These are phyloP conservation scores for Colletotrichum godetiae DNA, from an alignment of 2,329 filamentous ascomycete species.

Conservation along the genomic window DNA sequence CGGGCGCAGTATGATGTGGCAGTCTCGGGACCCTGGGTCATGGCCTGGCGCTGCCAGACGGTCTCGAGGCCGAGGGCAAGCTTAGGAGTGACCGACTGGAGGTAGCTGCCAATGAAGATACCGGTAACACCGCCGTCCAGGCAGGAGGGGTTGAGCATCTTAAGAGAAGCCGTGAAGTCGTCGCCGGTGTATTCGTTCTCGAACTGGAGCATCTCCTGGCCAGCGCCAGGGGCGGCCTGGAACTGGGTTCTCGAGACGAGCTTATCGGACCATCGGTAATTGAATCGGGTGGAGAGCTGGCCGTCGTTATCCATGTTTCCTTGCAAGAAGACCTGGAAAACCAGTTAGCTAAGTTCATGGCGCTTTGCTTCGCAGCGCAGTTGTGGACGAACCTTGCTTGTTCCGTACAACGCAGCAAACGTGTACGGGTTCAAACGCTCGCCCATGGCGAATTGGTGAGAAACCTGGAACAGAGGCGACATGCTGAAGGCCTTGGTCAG, in stretches of 20 bases:
- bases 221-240: conserved; percentile 81
- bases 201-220: conserved; percentile 89
- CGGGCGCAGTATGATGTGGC: conserved; percentile 89
- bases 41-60: conserved; percentile 89
- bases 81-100: conserved; percentile 90
- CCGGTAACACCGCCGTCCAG: conserved; percentile 94
- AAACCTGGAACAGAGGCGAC: conserved; percentile 94
- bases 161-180: conserved; percentile 93
- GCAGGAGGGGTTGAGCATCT: conserved; percentile 94
- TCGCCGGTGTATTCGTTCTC: conserved; percentile 95
- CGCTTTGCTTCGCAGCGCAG: background rate
- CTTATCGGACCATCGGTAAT: conserved; percentile 86
- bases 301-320: conserved; percentile 95
- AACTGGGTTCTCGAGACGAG: conserved; percentile 89
- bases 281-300: conserved; percentile 87
- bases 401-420: conserved; percentile 94
- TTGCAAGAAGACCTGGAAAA: conserved; percentile 86
- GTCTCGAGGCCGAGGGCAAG: conserved; percentile 91
- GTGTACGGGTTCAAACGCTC: conserved; percentile 94
- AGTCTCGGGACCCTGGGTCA: conserved; percentile 90
- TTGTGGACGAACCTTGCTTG: conserved; percentile 77
- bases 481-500: conserved; percentile 97
- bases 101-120: conserved; percentile 94
- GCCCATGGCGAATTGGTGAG: conserved; percentile 95
- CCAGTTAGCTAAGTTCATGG: conserved; percentile 13